Evolutionary conservation across 495 filamentous ascomycete genomes (phyloP).

Genomic region (Thozetella sp.): DNA sequence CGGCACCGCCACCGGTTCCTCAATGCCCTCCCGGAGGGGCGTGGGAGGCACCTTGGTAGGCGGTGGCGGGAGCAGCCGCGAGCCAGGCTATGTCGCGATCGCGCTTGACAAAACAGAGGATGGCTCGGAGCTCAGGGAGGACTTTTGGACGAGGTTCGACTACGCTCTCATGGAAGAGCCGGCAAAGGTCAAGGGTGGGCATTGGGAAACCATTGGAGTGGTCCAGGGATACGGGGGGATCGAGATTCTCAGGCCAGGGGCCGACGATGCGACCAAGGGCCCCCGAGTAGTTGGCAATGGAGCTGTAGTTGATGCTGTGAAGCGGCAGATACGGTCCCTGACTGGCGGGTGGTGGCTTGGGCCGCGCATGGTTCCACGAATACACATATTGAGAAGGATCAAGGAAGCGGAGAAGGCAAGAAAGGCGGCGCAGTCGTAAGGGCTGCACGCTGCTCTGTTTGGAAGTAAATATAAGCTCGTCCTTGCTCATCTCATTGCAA

Average conservation of each 20-base stretch:
- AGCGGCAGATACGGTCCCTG: conserved; percentile 27
- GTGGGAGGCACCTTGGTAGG: not conserved
- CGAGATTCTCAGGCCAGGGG: conserved; percentile 56
- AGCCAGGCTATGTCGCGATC: conserved; percentile 22
- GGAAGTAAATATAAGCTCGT: not conserved
- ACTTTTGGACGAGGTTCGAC: conserved; percentile 83
- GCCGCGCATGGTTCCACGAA: conserved; percentile 58
- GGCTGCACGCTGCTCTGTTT: not conserved
- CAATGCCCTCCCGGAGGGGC: conserved; percentile 7
- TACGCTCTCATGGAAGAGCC: conserved; percentile 77
- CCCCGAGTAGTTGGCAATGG: conserved; percentile 30
- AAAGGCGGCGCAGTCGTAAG: conserved; percentile 12
- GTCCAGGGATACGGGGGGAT: conserved; percentile 75
- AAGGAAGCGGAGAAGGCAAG: conserved; percentile 13
- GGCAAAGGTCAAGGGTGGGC: conserved; percentile 49
- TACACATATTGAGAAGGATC: conserved; percentile 57
- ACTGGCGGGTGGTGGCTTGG: conserved; percentile 68
- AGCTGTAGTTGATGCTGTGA: conserved; percentile 22
- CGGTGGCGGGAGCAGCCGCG: conserved; percentile 1
- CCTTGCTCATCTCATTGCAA: no score
- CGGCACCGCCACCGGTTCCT: conserved; percentile 32
- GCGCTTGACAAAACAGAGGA: conserved; percentile 68
- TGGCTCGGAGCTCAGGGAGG: conserved; percentile 51
- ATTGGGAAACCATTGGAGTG: conserved; percentile 72
- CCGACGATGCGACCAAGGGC: conserved; percentile 15